phyloP scores from a whole-genome alignment of 139 green algal genomes.

The Bryopsis sp. region DNA sequence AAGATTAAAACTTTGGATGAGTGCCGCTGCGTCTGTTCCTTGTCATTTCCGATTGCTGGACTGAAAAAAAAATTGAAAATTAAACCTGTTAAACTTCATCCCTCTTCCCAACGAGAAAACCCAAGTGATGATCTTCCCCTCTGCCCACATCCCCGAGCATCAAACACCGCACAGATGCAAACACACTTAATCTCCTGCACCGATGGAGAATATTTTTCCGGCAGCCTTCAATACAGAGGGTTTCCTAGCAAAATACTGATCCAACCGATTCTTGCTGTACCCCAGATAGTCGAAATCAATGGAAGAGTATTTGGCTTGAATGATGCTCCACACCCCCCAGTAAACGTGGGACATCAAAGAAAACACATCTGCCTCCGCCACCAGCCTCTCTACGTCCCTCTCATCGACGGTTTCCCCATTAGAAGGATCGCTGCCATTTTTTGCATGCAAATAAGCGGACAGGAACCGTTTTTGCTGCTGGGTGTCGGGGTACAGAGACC shows the following conservation, averaged over 20 bases:
- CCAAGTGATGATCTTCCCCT: no score
- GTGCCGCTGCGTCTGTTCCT: no score
- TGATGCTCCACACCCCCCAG: constrained; percentile 84
- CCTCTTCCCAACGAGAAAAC: no score
- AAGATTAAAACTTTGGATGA: no score
- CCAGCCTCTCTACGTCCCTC: constrained; percentile 24
- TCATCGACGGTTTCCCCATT: not conserved
- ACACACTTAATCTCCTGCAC: no score
- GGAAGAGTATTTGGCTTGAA: constrained; percentile 62
- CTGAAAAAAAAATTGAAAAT: no score
- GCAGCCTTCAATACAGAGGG: no score
- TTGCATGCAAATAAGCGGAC: constrained; percentile 12
- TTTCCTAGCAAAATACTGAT: constrained; percentile 68
- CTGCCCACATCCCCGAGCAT: no score
- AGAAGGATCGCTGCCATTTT: not conserved
- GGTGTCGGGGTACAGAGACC: constrained; percentile 20
- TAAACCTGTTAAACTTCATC: no score
- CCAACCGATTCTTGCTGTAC: constrained; percentile 52
- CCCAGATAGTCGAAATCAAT: constrained; percentile 88
- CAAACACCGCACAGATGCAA: no score
- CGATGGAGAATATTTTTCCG: no score
- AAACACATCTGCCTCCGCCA: constrained; percentile 70
- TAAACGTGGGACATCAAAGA: constrained; percentile 79
- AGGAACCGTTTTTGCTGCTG: constrained; percentile 24
- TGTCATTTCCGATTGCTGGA: no score